A percentile compares a stretch with the other conserved stretches of the same genome.
Evolutionary conservation across 352 stramenopile genomes (phyloP).

Genomic region (Globisporangium heterothallicum): DNA sequence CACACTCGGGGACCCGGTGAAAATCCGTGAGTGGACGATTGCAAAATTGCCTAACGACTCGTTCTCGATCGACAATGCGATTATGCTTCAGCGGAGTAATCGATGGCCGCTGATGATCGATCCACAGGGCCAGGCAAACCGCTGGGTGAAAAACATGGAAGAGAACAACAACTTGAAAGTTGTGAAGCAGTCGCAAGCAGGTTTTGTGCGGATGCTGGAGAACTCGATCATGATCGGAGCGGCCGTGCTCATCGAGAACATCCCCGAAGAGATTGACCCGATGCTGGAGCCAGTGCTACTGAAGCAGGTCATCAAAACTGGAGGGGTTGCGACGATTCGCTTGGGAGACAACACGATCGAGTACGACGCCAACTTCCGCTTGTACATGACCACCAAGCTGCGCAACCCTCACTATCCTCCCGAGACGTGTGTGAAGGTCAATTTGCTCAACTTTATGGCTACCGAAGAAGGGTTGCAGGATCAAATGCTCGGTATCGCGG

Average conservation of each 20-base stretch:
- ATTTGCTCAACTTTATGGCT: conserved; percentile 96
- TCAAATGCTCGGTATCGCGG: conserved; percentile 94
- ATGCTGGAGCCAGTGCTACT: conserved; percentile 92
- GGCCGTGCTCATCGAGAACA: conserved; percentile 92
- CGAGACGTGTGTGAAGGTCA: conserved; percentile 95
- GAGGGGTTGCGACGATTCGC: conserved; percentile 86
- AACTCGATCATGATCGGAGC: conserved; percentile 93
- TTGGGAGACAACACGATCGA: conserved; percentile 93
- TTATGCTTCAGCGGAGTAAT: conserved; percentile 90
- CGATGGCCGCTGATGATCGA: conserved; percentile 97
- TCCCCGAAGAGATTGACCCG: conserved; percentile 91
- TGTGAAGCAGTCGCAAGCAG: conserved; percentile 89
- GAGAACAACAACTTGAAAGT: conserved; percentile 88
- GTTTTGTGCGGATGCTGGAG: conserved; percentile 94
- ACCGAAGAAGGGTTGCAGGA: conserved; percentile 93
- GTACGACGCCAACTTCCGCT: conserved; percentile 90
- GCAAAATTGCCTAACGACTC: conserved; percentile 93
- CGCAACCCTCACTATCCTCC: conserved; percentile 93
- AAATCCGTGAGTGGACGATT: conserved; percentile 93
- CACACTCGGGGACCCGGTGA: conserved; percentile 89
- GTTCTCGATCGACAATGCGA: conserved; percentile 94
- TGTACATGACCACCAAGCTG: conserved; percentile 95
- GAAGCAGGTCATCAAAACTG: conserved; percentile 90
- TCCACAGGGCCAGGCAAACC: conserved; percentile 92
- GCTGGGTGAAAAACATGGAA: conserved; percentile 95